Conservation (phyloP, 805 yeast genomes). For the Candida cerambycidarum region DNA sequence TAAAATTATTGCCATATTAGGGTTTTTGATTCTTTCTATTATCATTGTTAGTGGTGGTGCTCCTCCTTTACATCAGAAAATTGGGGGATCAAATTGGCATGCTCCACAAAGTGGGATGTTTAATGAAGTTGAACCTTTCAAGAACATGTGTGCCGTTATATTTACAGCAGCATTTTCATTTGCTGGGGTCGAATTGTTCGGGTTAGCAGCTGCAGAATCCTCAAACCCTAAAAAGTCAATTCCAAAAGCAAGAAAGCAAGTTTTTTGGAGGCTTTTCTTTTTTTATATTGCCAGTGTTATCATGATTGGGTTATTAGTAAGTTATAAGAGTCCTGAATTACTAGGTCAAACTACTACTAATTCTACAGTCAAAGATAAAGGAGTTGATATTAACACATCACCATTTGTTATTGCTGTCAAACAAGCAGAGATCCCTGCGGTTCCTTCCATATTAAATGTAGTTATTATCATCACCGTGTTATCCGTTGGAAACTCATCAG, state of each 20-base stretch:
- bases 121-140: slow-evolving; percentile 42
- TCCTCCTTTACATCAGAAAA: slow-evolving; percentile 51
- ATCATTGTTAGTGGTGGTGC: slow-evolving; percentile 61
- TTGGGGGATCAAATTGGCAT: slow-evolving; percentile 62
- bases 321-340: slow-evolving; percentile 22
- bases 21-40: slow-evolving; percentile 57
- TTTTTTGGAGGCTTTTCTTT: slow-evolving; percentile 61
- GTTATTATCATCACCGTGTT: slow-evolving; percentile 33
- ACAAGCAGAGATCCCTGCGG: slow-evolving; percentile 27
- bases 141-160: slow-evolving; percentile 60
- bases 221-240: slow-evolving; percentile 59
- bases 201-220: slow-evolving; percentile 68
- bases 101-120: slow-evolving; percentile 55
- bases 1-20: slow-evolving; percentile 58
- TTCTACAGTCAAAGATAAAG: slow-evolving; percentile 15
- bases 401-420: slow-evolving; percentile 41
- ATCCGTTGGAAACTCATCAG: slow-evolving; percentile 37
- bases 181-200: slow-evolving; percentile 66
- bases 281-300: slow-evolving; percentile 56
- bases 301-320: slow-evolving; percentile 56
- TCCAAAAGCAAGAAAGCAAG: slow-evolving; percentile 65
- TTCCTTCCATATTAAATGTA: slow-evolving; percentile 34
- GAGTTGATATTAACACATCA: slow-evolving; percentile 29
- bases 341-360: slow-evolving; percentile 19
- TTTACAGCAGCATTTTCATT: slow-evolving; percentile 64